These are phyloP conservation scores for Fennellomyces sp. DNA, from an alignment of 371 early-diverging fungal species.

Conservation along the genomic window DNA sequence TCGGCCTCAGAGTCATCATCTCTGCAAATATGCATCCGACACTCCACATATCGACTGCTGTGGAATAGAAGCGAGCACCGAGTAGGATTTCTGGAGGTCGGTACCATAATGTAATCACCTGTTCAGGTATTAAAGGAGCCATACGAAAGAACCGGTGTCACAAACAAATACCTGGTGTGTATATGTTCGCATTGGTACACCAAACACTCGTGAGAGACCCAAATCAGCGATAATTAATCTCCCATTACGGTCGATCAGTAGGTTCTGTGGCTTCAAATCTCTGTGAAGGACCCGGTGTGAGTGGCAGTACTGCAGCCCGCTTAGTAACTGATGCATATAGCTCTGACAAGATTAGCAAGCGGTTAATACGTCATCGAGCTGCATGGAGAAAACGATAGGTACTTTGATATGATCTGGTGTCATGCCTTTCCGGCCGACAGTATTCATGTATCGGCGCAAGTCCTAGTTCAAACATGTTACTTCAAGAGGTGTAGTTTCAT, in stretches of 20 bases:
- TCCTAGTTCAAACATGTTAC: constrained; percentile 54
- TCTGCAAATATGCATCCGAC: constrained; percentile 91
- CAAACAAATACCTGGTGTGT: constrained; percentile 81
- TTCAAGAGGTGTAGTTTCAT: not conserved
- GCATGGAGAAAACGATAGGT: not conserved
- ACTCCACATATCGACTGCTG: constrained; percentile 84
- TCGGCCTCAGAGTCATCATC: constrained; percentile 82
- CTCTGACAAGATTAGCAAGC: constrained; percentile 57
- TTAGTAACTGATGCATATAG: constrained; percentile 87
- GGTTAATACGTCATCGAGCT: not conserved
- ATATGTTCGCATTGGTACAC: constrained; percentile 88
- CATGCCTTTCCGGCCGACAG: constrained; percentile 59
- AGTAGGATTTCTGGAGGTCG: constrained; percentile 80
- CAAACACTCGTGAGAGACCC: constrained; percentile 91
- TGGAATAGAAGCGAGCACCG: constrained; percentile 69
- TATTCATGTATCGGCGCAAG: constrained; percentile 93
- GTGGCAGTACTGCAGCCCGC: constrained; percentile 88
- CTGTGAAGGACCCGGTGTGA: constrained; percentile 89
- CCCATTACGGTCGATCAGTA: constrained; percentile 90
- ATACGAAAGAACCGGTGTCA: not conserved
- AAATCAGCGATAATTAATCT: constrained; percentile 95
- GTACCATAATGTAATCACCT: constrained; percentile 97
- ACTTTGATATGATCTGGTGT: constrained; percentile 66
- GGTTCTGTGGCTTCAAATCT: constrained; percentile 92
- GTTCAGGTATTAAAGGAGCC: not conserved